phyloP scores from a whole-genome alignment of 306 rosid genomes.

The Psophocarpus tetragonolobus region DNA sequence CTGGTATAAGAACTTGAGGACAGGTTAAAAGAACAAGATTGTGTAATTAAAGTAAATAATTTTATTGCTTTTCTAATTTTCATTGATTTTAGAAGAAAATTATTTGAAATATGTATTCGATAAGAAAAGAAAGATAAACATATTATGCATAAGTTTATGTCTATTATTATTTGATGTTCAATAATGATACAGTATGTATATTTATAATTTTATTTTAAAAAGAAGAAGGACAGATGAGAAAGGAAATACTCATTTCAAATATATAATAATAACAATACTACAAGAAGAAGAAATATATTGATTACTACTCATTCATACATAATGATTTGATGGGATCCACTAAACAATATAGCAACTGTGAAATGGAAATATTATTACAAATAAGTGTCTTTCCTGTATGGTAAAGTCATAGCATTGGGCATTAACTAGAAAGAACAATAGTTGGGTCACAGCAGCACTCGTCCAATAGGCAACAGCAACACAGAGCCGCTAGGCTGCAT shows the following conservation, averaged over 20 bases:
- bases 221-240: neutral
- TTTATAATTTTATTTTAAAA: neutral
- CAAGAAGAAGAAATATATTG: neutral
- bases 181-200: neutral
- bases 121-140: neutral
- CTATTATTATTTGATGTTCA: neutral
- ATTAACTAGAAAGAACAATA: constrained; percentile 39
- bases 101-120: neutral
- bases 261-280: neutral
- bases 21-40: neutral
- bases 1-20: neutral
- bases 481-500: constrained; percentile 79
- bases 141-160: neutral
- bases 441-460: constrained; percentile 90
- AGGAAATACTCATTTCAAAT: neutral
- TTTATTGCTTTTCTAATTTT: neutral
- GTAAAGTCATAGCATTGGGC: neutral
- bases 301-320: constrained; percentile 1
- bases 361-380: constrained; percentile 22
- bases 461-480: constrained; percentile 80
- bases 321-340: constrained; percentile 17
- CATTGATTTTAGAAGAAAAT: neutral
- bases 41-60: neutral
- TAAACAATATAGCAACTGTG: neutral
- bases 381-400: constrained; percentile 10